These are phyloP conservation scores for Protomyces arabidopsidicola DNA, from an alignment of 1,139 yeast genomes.

Conservation along the genomic window DNA sequence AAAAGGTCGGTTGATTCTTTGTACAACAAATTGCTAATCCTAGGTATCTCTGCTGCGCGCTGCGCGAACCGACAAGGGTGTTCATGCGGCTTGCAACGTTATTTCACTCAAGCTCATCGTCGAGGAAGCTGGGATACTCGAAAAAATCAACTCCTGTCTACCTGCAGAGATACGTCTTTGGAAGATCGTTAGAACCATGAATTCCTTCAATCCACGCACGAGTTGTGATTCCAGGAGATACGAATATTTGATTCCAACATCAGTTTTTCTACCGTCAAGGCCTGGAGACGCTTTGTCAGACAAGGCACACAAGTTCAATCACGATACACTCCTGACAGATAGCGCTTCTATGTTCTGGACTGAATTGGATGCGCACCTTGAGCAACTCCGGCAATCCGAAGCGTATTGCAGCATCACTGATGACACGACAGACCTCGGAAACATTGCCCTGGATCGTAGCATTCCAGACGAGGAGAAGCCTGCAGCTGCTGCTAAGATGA, in stretches of 20 bases:
- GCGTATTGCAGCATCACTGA: conserved; percentile 2
- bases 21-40: conserved; percentile 10
- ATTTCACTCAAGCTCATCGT: conserved; percentile 81
- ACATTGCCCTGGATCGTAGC: conserved; percentile 5
- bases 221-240: conserved; percentile 92
- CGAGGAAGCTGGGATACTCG: conserved; percentile 74
- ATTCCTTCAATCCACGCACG: conserved; percentile 89
- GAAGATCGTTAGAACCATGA: conserved; percentile 88
- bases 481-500: conserved; percentile 27
- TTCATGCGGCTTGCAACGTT: conserved; percentile 97
- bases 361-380: neutral
- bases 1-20: conserved; percentile 45
- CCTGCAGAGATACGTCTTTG: conserved; percentile 88
- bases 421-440: conserved; percentile 7
- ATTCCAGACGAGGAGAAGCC: conserved; percentile 15
- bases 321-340: neutral
- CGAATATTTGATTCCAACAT: conserved; percentile 88
- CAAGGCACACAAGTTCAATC: conserved; percentile 36
- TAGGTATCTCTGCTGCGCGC: conserved; percentile 83
- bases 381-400: neutral
- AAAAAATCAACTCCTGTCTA: conserved; percentile 63
- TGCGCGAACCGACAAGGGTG: conserved; percentile 98
- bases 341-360: conserved; percentile 10
- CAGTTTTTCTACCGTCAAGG: conserved; percentile 79
- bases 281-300: conserved; percentile 66